Conservation (phyloP, 495 filamentous ascomycete genomes). For the Cairneyella variabilis region DNA sequence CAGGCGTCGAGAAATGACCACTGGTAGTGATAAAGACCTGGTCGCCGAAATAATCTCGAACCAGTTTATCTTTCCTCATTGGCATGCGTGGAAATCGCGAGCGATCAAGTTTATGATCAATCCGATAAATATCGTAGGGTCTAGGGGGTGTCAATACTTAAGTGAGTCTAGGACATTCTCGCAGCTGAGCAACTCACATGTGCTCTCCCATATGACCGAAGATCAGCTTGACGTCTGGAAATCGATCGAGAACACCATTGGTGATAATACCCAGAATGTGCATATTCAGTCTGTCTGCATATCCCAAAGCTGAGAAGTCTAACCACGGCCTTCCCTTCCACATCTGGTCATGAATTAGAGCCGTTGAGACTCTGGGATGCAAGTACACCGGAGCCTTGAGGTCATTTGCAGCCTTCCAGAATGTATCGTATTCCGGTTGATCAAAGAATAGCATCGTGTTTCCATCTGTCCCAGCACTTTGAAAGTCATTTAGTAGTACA, state of each 20-base stretch:
- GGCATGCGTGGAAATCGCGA: constrained; percentile 35
- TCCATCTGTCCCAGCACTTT: constrained; percentile 23
- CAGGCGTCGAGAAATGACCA: constrained; percentile 55
- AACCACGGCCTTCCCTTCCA: constrained; percentile 39
- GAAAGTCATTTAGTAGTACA: constrained; percentile 58
- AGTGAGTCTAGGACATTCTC: too few relatives aligned
- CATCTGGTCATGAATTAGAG: constrained; percentile 46
- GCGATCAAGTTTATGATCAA: constrained; percentile 53
- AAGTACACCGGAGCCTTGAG: constrained; percentile 61
- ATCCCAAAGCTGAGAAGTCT: constrained; percentile 41
- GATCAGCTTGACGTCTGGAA: constrained; percentile 55
- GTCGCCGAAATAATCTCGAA: constrained; percentile 54
- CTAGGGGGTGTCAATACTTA: neutral
- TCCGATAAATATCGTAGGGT: constrained; percentile 56
- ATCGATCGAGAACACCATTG: constrained; percentile 52
- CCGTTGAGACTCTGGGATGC: constrained; percentile 47
- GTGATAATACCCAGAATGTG: constrained; percentile 47
- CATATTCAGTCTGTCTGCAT: constrained; percentile 41
- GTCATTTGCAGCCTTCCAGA: constrained; percentile 53
- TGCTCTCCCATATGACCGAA: constrained; percentile 62
- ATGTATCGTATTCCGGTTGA: constrained; percentile 47
- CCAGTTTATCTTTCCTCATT: constrained; percentile 45
- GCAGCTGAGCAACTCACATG: neutral
- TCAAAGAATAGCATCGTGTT: constrained; percentile 60
- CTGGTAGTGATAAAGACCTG: constrained; percentile 66